Conservation (phyloP, 306 rosid genomes). For the Gillenia trifoliata region DNA sequence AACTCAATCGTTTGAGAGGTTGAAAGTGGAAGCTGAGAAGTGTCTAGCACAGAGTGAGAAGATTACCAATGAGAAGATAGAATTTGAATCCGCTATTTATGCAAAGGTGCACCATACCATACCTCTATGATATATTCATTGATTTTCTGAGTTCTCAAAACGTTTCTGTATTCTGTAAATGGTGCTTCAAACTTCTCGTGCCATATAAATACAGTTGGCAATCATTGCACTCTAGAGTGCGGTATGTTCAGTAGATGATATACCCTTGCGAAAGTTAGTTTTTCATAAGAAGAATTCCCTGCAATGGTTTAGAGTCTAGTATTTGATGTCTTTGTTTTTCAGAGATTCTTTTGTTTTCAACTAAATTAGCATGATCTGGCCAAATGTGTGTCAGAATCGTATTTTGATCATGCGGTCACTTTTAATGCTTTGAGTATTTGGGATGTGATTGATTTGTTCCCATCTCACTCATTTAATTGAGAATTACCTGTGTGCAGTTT, state of each 20-base stretch:
- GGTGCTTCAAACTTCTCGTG: constrained; percentile 2
- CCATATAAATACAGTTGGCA: background rate
- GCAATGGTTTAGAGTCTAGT: background rate
- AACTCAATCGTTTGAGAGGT: constrained; percentile 58
- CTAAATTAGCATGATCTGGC: background rate
- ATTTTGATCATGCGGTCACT: background rate
- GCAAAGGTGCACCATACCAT: constrained; percentile 44
- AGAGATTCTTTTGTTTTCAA: background rate
- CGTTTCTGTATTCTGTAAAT: background rate
- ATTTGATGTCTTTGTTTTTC: background rate
- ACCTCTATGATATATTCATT: background rate
- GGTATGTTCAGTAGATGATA: background rate
- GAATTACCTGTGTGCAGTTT: background rate
- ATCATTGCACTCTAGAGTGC: background rate
- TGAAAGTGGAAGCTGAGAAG: constrained; percentile 80
- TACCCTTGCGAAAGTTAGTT: background rate
- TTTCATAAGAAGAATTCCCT: background rate
- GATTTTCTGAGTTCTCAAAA: background rate
- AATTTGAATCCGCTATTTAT: constrained; percentile 69
- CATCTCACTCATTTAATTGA: background rate
- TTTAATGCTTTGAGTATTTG: background rate
- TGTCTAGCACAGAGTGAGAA: constrained; percentile 76
- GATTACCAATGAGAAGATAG: constrained; percentile 58
- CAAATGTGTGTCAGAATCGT: background rate
- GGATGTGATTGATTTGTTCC: background rate